Evolutionary conservation across 2,329 filamentous ascomycete genomes (phyloP).

Genomic region (Colletotrichum ledebouriae): DNA sequence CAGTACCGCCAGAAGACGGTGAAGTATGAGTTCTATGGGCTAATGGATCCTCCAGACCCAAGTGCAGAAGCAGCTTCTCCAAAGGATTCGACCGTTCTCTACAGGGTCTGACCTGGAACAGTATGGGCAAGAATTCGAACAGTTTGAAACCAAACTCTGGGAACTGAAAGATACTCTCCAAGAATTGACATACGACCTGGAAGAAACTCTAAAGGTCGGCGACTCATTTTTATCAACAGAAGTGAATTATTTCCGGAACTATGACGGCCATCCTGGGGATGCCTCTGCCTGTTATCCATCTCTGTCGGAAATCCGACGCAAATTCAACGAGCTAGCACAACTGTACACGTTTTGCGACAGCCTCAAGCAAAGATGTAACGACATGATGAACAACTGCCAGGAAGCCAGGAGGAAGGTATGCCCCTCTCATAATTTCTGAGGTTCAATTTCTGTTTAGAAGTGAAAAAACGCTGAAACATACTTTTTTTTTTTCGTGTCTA

Average conservation of each 20-base stretch:
- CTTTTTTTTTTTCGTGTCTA: neutral
- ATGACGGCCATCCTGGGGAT: neutral
- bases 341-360: neutral
- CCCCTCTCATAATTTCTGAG: too few species aligned
- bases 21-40: neutral
- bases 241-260: neutral
- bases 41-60: neutral
- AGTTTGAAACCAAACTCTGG: neutral
- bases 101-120: neutral
- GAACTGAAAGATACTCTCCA: neutral
- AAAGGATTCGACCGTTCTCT: neutral
- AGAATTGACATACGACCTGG: neutral
- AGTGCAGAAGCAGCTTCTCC: neutral
- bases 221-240: neutral
- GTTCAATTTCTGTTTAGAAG: too few species aligned
- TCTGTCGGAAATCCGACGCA: neutral
- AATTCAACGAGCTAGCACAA: neutral
- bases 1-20: neutral
- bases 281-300: neutral
- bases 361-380: neutral
- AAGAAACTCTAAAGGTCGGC: neutral
- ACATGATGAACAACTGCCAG: neutral
- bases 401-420: neutral
- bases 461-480: neutral
- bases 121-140: neutral